These are phyloP conservation scores for Boletus rubroflammeus DNA, from an alignment of 768 basidiomycete genomes.

Conservation along the genomic window DNA sequence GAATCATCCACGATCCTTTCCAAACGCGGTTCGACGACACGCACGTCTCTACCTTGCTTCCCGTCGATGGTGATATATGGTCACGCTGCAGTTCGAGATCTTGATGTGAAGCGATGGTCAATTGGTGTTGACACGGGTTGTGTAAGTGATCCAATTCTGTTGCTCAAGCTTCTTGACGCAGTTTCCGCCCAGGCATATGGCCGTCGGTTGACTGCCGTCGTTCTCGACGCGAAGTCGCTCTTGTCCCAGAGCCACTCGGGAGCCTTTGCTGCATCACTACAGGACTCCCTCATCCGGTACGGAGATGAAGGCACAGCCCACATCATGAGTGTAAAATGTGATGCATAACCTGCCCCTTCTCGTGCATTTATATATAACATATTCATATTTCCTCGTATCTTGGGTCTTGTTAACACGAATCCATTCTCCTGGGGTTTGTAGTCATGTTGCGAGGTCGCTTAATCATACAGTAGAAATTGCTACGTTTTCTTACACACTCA, in stretches of 20 bases:
- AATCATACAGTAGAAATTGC: constrained; percentile 1
- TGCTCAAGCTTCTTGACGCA: background rate
- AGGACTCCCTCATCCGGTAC: constrained; percentile 41
- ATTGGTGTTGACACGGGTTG: constrained; percentile 88
- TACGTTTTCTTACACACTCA: background rate
- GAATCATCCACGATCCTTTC: background rate
- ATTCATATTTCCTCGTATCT: background rate
- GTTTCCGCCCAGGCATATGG: constrained; percentile 48
- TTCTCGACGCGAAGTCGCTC: constrained; percentile 42
- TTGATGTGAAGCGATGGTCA: constrained; percentile 81
- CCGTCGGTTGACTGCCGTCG: constrained; percentile 58
- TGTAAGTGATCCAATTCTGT: constrained; percentile 40
- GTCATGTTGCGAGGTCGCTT: background rate
- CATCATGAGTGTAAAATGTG: constrained; percentile 52
- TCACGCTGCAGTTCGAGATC: constrained; percentile 73
- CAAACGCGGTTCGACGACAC: background rate
- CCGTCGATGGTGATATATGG: constrained; percentile 85
- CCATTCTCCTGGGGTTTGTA: background rate
- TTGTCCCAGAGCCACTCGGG: constrained; percentile 6
- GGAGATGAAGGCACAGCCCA: constrained; percentile 53
- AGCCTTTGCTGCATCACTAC: constrained; percentile 18
- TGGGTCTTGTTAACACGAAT: background rate
- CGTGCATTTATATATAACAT: background rate
- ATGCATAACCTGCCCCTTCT: background rate
- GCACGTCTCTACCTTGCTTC: constrained; percentile 50